Conservation (phyloP, 2,329 filamentous ascomycete species). For the Microdochium trichocladiopsis region DNA sequence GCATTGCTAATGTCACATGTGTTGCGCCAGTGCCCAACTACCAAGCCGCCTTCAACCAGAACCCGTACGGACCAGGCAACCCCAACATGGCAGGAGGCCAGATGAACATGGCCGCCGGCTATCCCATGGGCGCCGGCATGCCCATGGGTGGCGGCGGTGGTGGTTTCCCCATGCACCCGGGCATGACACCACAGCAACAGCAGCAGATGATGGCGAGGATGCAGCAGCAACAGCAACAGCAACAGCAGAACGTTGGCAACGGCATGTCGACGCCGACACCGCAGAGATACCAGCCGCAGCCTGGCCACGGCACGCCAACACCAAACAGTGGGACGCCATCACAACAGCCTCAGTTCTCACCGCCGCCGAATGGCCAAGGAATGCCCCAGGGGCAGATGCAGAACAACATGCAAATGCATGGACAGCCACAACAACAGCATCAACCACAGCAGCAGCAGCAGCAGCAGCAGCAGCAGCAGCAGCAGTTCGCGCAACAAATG, state of each 20-base stretch:
- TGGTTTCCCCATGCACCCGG: constrained; percentile 45
- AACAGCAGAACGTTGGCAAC: constrained; percentile 21
- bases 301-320: constrained; percentile 24
- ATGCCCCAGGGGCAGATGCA: constrained; percentile 22
- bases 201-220: constrained; percentile 14
- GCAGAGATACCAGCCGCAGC: constrained; percentile 28
- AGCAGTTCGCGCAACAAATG: background rate
- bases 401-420: constrained; percentile 13
- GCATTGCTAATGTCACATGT: constrained; percentile 20
- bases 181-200: constrained; percentile 37
- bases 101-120: constrained; percentile 40
- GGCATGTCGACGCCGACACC: constrained; percentile 26
- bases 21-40: constrained; percentile 42
- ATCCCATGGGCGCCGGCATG: constrained; percentile 45
- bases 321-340: constrained; percentile 25
- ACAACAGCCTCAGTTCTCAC: constrained; percentile 23
- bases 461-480: constrained; percentile 1
- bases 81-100: constrained; percentile 41
- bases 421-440: background rate
- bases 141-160: constrained; percentile 34
- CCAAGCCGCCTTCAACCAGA: constrained; percentile 50
- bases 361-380: constrained; percentile 22
- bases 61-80: constrained; percentile 48
- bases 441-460: background rate
- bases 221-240: constrained; percentile 6